A percentile compares a stretch with the other conserved stretches of the same genome.
phyloP scores from a whole-genome alignment of 352 stramenopile species.

The Phytophthora sansomeana region DNA sequence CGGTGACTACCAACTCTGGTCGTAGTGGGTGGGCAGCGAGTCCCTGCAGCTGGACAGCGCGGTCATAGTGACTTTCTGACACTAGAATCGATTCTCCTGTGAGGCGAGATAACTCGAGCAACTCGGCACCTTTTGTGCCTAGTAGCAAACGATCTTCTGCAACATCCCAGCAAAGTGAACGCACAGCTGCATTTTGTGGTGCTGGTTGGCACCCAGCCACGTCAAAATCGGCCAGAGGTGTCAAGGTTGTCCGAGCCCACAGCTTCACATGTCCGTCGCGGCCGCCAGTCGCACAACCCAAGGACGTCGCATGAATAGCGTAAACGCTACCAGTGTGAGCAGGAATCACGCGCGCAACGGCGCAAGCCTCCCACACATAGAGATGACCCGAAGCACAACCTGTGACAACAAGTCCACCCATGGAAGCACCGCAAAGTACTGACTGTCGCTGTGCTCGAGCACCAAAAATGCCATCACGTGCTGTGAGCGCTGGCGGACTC shows the following conservation, averaged over 20 bases:
- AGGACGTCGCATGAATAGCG: conserved; percentile 59
- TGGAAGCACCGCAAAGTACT: conserved; percentile 65
- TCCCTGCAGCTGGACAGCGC: conserved; percentile 51
- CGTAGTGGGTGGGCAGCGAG: conserved; percentile 55
- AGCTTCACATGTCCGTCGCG: conserved; percentile 77
- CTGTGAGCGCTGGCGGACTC: conserved; percentile 54
- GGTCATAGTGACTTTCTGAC: conserved; percentile 70
- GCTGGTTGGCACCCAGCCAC: conserved; percentile 61
- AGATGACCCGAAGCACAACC: conserved; percentile 71
- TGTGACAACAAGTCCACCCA: conserved; percentile 63
- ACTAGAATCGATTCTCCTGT: conserved; percentile 68
- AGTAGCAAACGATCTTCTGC: conserved; percentile 76
- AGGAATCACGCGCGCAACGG: conserved; percentile 63
- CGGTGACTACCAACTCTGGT: conserved; percentile 69
- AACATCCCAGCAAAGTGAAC: conserved; percentile 73
- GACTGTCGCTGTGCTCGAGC: conserved; percentile 61
- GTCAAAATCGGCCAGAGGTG: conserved; percentile 71
- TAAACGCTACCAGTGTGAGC: conserved; percentile 77
- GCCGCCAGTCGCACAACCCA: conserved; percentile 67
- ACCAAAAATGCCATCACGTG: conserved; percentile 70
- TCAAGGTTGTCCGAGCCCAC: conserved; percentile 56
- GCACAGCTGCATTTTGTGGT: conserved; percentile 50
- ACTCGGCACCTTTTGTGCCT: conserved; percentile 69
- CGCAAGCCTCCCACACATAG: conserved; percentile 76
- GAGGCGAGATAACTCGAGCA: conserved; percentile 74